A percentile compares a stretch with the other conserved stretches of the same genome.
Conservation (phyloP, 768 basidiomycete species). For the Russula ochroleuca region DNA sequence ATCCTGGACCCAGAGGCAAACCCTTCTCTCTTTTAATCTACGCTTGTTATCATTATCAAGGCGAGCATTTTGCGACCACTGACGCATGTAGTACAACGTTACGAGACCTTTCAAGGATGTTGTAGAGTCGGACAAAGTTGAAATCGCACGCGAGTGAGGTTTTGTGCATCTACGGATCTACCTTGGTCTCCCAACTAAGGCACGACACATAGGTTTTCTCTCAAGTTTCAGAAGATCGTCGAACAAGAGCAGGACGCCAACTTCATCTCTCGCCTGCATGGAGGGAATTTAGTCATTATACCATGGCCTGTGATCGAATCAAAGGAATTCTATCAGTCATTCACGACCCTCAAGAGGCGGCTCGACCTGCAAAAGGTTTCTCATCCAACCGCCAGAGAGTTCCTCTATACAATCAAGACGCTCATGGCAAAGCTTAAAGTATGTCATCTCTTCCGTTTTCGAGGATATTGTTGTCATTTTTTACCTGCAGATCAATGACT, state of each 20-base stretch:
- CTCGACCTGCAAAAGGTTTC: conserved; percentile 49
- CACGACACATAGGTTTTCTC: conserved; percentile 55
- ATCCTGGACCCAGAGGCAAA: conserved; percentile 57
- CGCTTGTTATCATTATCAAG: conserved; percentile 60
- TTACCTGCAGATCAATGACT: conserved; percentile 50
- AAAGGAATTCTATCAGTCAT: conserved; percentile 52
- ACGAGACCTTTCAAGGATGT: conserved; percentile 59
- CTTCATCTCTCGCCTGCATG: conserved; percentile 59
- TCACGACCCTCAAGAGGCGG: conserved; percentile 42
- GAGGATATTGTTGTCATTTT: neutral
- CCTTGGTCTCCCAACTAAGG: too few species aligned
- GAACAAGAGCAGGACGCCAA: conserved; percentile 57
- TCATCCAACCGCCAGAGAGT: conserved; percentile 49
- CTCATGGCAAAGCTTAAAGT: conserved; percentile 21
- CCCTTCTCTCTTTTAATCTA: conserved; percentile 55
- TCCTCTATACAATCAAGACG: conserved; percentile 31
- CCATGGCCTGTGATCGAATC: conserved; percentile 68
- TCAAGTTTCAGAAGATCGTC: conserved; percentile 58
- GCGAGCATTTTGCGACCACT: conserved; percentile 30
- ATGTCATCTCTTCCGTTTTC: neutral
- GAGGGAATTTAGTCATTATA: conserved; percentile 51
- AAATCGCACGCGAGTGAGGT: conserved; percentile 55
- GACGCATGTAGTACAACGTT: neutral
- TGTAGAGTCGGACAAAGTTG: conserved; percentile 53
- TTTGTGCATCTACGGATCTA: too few species aligned